Percentiles rank a stretch among this genome's conserved stretches.
These are phyloP conservation scores for Penium margaritaceum DNA, from an alignment of 139 green algal genomes.

Conservation along the genomic window DNA sequence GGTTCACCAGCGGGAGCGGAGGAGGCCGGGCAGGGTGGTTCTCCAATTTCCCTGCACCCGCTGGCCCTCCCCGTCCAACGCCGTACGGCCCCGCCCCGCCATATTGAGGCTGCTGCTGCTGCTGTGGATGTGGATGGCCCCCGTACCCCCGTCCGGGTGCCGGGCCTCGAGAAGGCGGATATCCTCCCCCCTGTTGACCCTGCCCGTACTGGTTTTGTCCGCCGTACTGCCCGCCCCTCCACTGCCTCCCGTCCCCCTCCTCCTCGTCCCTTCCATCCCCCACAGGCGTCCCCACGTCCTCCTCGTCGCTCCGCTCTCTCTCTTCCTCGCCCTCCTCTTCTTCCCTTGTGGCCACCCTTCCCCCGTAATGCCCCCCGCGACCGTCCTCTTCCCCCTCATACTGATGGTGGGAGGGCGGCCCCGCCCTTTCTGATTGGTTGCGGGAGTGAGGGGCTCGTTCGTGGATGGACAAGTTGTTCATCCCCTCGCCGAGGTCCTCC, in stretches of 20 bases:
- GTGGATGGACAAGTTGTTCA: too few relatives aligned
- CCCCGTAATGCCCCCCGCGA: too few relatives aligned
- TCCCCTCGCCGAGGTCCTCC: neutral
- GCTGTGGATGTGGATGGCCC: too few relatives aligned
- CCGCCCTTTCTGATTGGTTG: too few relatives aligned
- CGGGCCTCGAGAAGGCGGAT: neutral
- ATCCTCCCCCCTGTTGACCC: conserved; percentile 1
- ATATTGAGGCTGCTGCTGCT: conserved; percentile 6
- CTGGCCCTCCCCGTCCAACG: neutral
- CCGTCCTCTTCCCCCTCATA: too few relatives aligned
- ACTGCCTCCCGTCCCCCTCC: neutral
- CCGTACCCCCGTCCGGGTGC: too few relatives aligned
- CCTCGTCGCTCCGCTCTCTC: neutral
- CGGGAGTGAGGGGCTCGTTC: too few relatives aligned
- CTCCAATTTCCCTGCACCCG: too few relatives aligned
- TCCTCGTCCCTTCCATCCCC: conserved; percentile 4
- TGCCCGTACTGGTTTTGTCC: neutral
- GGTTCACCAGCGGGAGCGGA: neutral
- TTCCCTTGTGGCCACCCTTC: too few relatives aligned
- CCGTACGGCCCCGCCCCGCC: neutral
- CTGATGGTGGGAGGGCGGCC: too few relatives aligned
- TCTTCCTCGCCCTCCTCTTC: too few relatives aligned
- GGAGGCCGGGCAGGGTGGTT: neutral
- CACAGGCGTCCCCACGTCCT: neutral
- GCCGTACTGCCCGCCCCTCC: too few relatives aligned